phyloP scores from a whole-genome alignment of 306 rosid species.

The Begonia masoniana region DNA sequence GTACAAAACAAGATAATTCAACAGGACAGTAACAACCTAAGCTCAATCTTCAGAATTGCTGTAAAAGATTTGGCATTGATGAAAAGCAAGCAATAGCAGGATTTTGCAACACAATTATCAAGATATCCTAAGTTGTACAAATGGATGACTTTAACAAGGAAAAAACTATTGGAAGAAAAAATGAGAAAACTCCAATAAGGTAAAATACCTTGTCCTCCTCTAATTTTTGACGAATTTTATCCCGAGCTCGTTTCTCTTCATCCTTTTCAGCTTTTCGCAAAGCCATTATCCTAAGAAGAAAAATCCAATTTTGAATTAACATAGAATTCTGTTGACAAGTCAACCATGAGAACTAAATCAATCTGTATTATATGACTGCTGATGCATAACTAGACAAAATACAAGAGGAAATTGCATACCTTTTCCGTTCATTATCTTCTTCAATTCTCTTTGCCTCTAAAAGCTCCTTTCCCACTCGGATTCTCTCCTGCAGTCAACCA shows the following conservation, averaged over 20 bases:
- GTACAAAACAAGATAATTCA: too few species aligned
- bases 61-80: too few species aligned
- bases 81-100: too few species aligned
- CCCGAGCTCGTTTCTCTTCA: slow-evolving; percentile 91
- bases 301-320: slow-evolving; percentile 6
- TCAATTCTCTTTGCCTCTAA: slow-evolving; percentile 94
- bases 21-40: too few species aligned
- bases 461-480: slow-evolving; percentile 91
- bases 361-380: too few species aligned
- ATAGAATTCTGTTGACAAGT: background rate
- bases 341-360: too few species aligned
- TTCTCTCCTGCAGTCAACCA: slow-evolving; percentile 59
- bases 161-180: too few species aligned
- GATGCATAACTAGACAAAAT: too few species aligned
- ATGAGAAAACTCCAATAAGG: background rate
- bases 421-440: slow-evolving; percentile 87
- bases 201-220: slow-evolving; percentile 85
- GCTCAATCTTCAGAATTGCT: too few species aligned
- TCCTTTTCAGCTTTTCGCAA: slow-evolving; percentile 94
- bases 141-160: too few species aligned
- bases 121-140: too few species aligned
- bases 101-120: too few species aligned
- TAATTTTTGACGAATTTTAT: slow-evolving; percentile 81
- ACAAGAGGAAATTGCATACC: slow-evolving; percentile 32
- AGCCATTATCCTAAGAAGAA: slow-evolving; percentile 56